Evolutionary conservation across 202 grass and related monocot genomes (phyloP), one percentile per base, ranked within the genome.

Genomic region (Dendrocalamus latiflorus): DNA sequence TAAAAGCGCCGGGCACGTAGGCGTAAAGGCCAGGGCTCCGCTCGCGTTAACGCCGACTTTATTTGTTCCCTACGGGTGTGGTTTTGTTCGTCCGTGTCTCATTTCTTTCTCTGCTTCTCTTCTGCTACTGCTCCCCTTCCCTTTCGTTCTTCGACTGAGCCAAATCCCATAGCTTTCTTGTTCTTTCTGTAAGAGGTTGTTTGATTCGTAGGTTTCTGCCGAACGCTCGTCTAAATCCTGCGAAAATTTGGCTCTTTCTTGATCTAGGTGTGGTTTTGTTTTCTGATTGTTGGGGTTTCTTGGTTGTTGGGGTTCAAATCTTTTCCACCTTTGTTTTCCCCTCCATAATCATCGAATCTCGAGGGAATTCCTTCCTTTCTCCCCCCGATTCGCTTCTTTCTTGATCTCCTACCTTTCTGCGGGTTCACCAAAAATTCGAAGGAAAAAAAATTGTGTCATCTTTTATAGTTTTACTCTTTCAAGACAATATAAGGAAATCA

Each of bases 1-100:
- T 43, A 85, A 93, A 93, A 87, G 87, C 61, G 72, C 60, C 26
- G n/a, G 87, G 80, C 87, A 87, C 87, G 87, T 73, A 55, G 81
- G 81, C 73, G 78, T 36, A 70, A 89, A 87, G 42, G 58, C 64
- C 20, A 24, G 5, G 6, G 17, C 61, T 26, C 56, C 21, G 17
- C 8, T 15, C 42, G 42, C 54, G 7, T 68, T 25, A 20, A 44
- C 48, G 30, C n/a, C 4, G 8, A 10, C 18, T 44, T 45, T 48
- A 64, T 77, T 37, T 66, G 45, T n/a, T 65, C 16, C 15, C 28
- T 8, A 18, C 61, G 30, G 21, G 16, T 53, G 57, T 44, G 18
- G 25, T 60, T 28, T 8, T 20, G 25, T 20, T 36, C 42, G 33
- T 77, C 25, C 6, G 2, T n/a, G 4, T 39, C 4, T 42, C 77